Evolutionary conservation across 257 asterid species (phyloP), one percentile per base, ranked within the genome.

Genomic region (Plectranthus barbatus): DNA sequence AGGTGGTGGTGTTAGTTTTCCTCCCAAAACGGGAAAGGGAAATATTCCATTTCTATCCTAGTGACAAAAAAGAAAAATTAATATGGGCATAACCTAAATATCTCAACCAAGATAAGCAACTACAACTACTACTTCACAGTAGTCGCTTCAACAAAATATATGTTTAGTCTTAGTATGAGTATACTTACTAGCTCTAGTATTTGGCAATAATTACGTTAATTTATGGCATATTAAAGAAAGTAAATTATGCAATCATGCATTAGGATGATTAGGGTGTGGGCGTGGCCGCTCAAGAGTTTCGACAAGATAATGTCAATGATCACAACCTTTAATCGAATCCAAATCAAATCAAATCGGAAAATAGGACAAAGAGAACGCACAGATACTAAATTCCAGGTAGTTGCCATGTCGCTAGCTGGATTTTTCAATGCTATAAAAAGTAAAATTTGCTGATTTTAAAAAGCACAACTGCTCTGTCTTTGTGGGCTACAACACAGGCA

Each of bases 381-480:
- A 74, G 56, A 34, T 56, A 51, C 67, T 64, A 64, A 53, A 63
- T 50, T 74, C 72, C 79, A 67, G 7, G 56, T 31, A 67, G 31
- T 18, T 54, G 60, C 56, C 64, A 62, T 61, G 46, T 62, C 57
- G 67, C 60, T 63, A 63, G 75, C 79, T 74, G 74, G 75, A 62
- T 55, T 55, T 66, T 46, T 36, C 39, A 34, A 67, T 45, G 31
- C 45, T 63, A 73, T 60, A 49, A 55, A 61, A 63, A 56, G 67
- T 42, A 21, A 49, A 29, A 14, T 9, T 14, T 56, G 24, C 50
- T 63, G 33, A 56, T 62, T 51, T 66, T 41, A 49, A 13, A 69
- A 68, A 57, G 59, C 48, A 62, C 68, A 60, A 60, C 54, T 72
- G 69, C 40, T 46, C 66, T 48, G 58, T 57, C 46, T 52, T 29